A percentile compares a stretch with the other conserved stretches of the same genome.
Evolutionary conservation across 495 filamentous ascomycete species (phyloP).

Genomic region (Rhizodiscina lignyota): DNA sequence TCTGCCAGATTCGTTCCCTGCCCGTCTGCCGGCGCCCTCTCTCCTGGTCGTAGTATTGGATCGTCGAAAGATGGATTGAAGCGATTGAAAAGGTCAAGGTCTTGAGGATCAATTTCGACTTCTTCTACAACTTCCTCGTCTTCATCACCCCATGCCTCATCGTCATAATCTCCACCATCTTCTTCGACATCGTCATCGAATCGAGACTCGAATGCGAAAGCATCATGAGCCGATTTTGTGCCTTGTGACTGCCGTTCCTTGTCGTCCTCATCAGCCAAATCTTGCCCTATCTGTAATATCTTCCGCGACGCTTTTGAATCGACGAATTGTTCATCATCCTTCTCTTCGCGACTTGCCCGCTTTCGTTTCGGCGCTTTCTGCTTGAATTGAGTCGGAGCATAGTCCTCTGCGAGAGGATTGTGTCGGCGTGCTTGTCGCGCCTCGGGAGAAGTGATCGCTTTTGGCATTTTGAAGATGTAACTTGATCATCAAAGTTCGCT

Average conservation of each 20-base stretch:
- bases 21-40: constrained; percentile 22
- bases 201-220: constrained; percentile 50
- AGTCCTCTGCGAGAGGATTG: constrained; percentile 25
- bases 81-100: constrained; percentile 77
- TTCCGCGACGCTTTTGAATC: constrained; percentile 76
- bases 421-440: constrained; percentile 13
- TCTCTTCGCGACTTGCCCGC: constrained; percentile 26
- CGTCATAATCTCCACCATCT: constrained; percentile 26
- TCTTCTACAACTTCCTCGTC: constrained; percentile 68
- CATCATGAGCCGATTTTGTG: constrained; percentile 28
- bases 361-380: constrained; percentile 21
- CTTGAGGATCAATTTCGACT: constrained; percentile 75
- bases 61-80: constrained; percentile 50
- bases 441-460: constrained; percentile 11
- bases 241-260: constrained; percentile 27
- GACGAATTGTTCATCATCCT: constrained; percentile 54
- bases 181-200: constrained; percentile 26
- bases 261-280: constrained; percentile 61
- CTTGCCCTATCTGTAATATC: constrained; percentile 74
- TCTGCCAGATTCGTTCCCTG: constrained; percentile 71
- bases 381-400: constrained; percentile 14
- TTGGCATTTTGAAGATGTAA: constrained; percentile 12
- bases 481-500: background rate
- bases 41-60: constrained; percentile 21
- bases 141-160: constrained; percentile 39